These are phyloP conservation scores for Leccinum incarnatum DNA, from an alignment of 768 basidiomycete species.

Conservation along the genomic window DNA sequence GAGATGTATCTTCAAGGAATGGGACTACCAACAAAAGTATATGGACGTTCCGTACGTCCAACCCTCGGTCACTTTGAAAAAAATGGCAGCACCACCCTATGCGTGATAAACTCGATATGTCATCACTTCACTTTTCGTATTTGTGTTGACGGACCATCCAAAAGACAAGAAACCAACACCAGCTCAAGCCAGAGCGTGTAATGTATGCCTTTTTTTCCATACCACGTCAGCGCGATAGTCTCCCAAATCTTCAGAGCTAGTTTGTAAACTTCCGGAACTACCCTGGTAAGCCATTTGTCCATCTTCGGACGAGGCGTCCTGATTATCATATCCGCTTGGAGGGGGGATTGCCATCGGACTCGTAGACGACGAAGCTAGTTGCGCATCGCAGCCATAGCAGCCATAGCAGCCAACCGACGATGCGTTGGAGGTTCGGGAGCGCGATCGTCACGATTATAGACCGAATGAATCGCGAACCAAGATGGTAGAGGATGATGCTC, in stretches of 20 bases:
- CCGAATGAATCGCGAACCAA: constrained; percentile 22
- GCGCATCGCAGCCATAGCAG: constrained; percentile 43
- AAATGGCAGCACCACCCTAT: constrained; percentile 60
- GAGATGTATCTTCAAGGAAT: background rate
- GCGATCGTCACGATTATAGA: constrained; percentile 15
- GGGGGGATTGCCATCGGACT: constrained; percentile 15
- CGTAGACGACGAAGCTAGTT: constrained; percentile 44
- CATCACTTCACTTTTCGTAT: background rate
- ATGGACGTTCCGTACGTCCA: constrained; percentile 64
- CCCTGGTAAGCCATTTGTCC: background rate
- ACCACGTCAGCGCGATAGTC: constrained; percentile 21
- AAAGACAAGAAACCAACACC: constrained; percentile 66
- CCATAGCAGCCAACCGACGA: constrained; percentile 57
- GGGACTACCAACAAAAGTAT: constrained; percentile 64
- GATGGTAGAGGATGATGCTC: constrained; percentile 1
- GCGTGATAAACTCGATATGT: background rate
- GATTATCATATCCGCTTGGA: background rate
- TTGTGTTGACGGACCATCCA: constrained; percentile 55
- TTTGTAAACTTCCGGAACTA: constrained; percentile 12
- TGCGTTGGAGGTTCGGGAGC: constrained; percentile 43
- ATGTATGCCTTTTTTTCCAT: constrained; percentile 57
- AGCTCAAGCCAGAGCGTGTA: constrained; percentile 54
- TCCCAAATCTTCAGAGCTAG: constrained; percentile 3
- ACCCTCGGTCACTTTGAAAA: constrained; percentile 61
- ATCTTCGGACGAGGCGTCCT: background rate